Evolutionary conservation across 202 grass and related monocot species (phyloP).

Genomic region (Miscanthus sacchariflorus): DNA sequence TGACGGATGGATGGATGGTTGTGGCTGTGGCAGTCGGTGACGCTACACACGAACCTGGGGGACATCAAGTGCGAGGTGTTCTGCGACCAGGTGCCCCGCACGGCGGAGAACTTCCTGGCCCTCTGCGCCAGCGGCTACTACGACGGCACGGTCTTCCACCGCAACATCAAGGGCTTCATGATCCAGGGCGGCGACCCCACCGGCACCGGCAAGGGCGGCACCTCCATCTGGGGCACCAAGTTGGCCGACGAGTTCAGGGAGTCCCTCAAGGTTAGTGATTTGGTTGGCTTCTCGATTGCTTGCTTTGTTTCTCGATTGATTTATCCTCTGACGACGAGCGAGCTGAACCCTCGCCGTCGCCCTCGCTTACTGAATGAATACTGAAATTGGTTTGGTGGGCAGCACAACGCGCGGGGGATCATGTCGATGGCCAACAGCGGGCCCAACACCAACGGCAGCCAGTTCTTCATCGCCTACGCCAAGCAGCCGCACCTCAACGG

Average conservation of each 20-base stretch:
- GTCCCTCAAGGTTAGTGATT: slow-evolving; percentile 71
- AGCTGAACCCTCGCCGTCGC: too few relatives aligned
- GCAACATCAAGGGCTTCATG: slow-evolving; percentile 99
- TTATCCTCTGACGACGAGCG: not conserved
- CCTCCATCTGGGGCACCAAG: slow-evolving; percentile 89
- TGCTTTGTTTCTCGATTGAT: not conserved
- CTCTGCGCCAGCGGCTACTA: slow-evolving; percentile 95
- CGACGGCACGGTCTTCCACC: slow-evolving; percentile 92
- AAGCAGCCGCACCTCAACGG: slow-evolving; percentile 98
- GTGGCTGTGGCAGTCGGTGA: slow-evolving; percentile 65
- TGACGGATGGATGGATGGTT: not conserved
- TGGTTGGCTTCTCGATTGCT: not conserved
- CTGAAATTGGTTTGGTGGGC: not conserved
- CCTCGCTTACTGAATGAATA: not conserved
- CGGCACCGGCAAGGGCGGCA: slow-evolving; percentile 86
- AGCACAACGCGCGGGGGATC: slow-evolving; percentile 84
- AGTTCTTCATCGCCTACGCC: slow-evolving; percentile 96
- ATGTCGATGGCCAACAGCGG: slow-evolving; percentile 95
- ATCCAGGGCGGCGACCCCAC: slow-evolving; percentile 96
- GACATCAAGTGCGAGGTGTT: slow-evolving; percentile 98
- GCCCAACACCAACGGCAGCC: slow-evolving; percentile 93
- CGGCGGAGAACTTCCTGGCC: slow-evolving; percentile 91
- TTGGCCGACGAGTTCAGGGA: slow-evolving; percentile 94
- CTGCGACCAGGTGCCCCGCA: slow-evolving; percentile 88
- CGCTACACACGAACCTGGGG: slow-evolving; percentile 97